Evolutionary conservation across 768 basidiomycete genomes (phyloP).

Genomic region (Nidularia sp.): DNA sequence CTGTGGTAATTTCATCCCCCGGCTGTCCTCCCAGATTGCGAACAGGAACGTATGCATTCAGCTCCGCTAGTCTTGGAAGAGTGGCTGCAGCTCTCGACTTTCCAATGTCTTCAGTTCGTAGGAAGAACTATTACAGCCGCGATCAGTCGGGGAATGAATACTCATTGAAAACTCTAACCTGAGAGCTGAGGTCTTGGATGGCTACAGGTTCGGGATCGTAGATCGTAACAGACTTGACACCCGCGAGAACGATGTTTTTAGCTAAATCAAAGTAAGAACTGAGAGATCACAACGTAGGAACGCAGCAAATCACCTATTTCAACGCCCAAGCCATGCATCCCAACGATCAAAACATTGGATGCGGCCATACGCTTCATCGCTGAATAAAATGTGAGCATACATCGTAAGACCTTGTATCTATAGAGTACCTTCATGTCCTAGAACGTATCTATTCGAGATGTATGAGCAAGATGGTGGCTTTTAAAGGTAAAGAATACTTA

Average conservation of each 20-base stretch:
- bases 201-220: slow-evolving; percentile 89
- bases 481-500: slow-evolving; percentile 35
- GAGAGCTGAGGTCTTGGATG: slow-evolving; percentile 89
- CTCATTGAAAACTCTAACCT: too few species aligned
- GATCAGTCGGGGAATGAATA: too few species aligned
- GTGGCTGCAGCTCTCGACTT: slow-evolving; percentile 85
- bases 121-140: slow-evolving; percentile 83
- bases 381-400: slow-evolving; percentile 23
- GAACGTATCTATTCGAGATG: slow-evolving; percentile 63
- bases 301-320: slow-evolving; percentile 69
- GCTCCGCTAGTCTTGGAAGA: slow-evolving; percentile 83
- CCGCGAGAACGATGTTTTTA: slow-evolving; percentile 92
- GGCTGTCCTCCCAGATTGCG: slow-evolving; percentile 74
- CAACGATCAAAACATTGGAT: slow-evolving; percentile 92
- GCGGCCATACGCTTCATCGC: slow-evolving; percentile 99
- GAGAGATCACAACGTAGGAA: slow-evolving; percentile 1
- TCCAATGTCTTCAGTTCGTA: slow-evolving; percentile 83
- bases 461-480: not conserved
- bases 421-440: slow-evolving; percentile 87
- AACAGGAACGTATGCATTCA: slow-evolving; percentile 95
- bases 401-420: not conserved
- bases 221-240: slow-evolving; percentile 95
- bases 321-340: slow-evolving; percentile 87
- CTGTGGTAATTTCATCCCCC: slow-evolving; percentile 75
- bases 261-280: slow-evolving; percentile 40